A percentile compares a stretch with the other conserved stretches of the same genome.
Conservation (phyloP, 805 yeast species). For the Cyberlindnera sargentensis region DNA sequence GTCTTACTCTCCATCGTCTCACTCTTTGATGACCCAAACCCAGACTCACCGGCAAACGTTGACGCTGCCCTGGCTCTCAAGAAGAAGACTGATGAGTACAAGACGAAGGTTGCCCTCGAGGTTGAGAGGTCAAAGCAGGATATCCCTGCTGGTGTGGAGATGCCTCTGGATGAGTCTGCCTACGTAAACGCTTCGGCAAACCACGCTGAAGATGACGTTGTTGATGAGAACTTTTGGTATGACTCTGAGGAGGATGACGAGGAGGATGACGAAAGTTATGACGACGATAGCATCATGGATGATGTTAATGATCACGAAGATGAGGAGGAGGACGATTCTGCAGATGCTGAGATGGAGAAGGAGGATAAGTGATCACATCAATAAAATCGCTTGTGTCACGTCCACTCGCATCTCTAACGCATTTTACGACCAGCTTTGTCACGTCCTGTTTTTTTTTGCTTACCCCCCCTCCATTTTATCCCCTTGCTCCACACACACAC, state of each 20-base stretch:
- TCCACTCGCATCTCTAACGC: too few species aligned
- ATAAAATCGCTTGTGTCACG: too few species aligned
- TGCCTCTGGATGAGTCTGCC: conserved; percentile 66
- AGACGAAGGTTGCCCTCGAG: conserved; percentile 67
- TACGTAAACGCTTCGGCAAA: conserved; percentile 34
- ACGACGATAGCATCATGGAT: conserved; percentile 40
- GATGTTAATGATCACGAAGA: conserved; percentile 48
- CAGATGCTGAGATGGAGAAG: conserved; percentile 28
- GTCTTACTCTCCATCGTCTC: conserved; percentile 88
- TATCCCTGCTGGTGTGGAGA: conserved; percentile 78
- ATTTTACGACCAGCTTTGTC: too few species aligned
- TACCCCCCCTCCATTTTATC: too few species aligned
- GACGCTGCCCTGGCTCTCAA: conserved; percentile 90
- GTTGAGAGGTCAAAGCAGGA: conserved; percentile 79
- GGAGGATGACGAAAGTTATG: conserved; percentile 54
- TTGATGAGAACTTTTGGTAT: conserved; percentile 82
- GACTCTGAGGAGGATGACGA: conserved; percentile 45
- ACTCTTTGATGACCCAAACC: conserved; percentile 88
- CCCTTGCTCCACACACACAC: too few species aligned
- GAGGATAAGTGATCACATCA: conserved; percentile 22
- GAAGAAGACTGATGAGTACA: conserved; percentile 67
- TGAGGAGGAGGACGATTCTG: conserved; percentile 44
- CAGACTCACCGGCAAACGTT: conserved; percentile 89
- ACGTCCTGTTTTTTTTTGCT: too few species aligned
- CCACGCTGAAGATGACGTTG: conserved; percentile 43